Conservation (phyloP, 495 filamentous ascomycete species). For the Penicillium arizonense region DNA sequence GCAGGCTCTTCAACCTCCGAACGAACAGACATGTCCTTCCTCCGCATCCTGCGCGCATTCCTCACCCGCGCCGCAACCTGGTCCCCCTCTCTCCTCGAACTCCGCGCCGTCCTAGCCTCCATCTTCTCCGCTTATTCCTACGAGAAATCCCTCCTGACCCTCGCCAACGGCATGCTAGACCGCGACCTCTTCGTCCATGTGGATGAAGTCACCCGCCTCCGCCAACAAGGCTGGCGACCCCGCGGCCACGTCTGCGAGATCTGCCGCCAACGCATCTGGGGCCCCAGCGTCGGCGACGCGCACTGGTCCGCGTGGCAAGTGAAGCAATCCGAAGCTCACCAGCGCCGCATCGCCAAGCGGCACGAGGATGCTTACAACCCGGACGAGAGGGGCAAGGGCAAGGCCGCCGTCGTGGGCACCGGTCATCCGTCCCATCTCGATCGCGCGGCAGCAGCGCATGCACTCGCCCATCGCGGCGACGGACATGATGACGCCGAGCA, state of each 20-base stretch:
- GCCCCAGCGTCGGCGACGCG: conserved; percentile 74
- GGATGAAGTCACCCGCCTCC: conserved; percentile 65
- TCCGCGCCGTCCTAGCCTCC: conserved; percentile 77
- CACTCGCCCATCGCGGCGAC: conserved; percentile 8
- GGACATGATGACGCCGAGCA: conserved; percentile 14
- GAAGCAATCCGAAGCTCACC: conserved; percentile 48
- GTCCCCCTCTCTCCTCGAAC: conserved; percentile 82
- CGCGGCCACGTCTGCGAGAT: conserved; percentile 81
- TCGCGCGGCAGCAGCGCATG: conserved; percentile 12
- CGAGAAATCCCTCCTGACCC: conserved; percentile 79
- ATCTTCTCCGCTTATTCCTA: conserved; percentile 96
- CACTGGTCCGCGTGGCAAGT: conserved; percentile 82
- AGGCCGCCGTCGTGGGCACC: conserved; percentile 30
- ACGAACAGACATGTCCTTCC: conserved; percentile 69
- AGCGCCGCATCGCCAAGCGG: conserved; percentile 31
- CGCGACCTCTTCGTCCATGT: conserved; percentile 88
- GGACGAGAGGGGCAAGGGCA: conserved; percentile 41
- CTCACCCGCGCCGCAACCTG: conserved; percentile 76
- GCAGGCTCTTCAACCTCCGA: conserved; percentile 32
- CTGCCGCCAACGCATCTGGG: conserved; percentile 84
- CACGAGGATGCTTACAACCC: conserved; percentile 29
- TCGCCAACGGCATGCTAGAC: conserved; percentile 84
- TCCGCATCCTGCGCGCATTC: conserved; percentile 87
- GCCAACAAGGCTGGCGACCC: conserved; percentile 89
- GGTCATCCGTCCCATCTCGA: conserved; percentile 16